Evolutionary conservation across 768 basidiomycete genomes (phyloP), one percentile per base, ranked within the genome.

Genomic region (Coprinopsis sp.): DNA sequence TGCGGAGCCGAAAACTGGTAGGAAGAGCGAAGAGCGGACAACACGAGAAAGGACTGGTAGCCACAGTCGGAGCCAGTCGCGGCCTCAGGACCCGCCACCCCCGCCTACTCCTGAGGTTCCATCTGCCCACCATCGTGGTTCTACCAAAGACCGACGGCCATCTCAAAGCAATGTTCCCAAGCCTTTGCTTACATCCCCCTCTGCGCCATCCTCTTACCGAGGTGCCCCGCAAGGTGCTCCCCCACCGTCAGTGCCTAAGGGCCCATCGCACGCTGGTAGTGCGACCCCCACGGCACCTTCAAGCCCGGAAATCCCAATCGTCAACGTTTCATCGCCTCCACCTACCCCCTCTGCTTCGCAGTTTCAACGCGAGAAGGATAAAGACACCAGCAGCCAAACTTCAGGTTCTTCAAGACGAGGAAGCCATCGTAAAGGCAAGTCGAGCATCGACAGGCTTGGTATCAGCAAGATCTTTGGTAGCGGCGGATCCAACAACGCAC

Each of bases 401-500:
- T 67, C 67, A 4, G 50, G 53, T 1, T 64, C 64, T 5, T 64
- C 64, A 14, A 53, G 36, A 29, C 63, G 59, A 46, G 71, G 76
- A 46, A 76, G 82, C 19, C 80, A 84, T 53, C 72, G 74, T 48
- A 81, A 81, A 53, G 86, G 85, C 7, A 67, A 87, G 50, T 66
- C 68, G 12, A 88, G 87, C 3, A 66, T 90, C 53, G 89, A 91
- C 69, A 85, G 84, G 62, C 79, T 91, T 54, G 85, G 83, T 8
- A 71, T 91, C 2, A 78, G 80, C 43, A 90, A 87, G 67, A 77
- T 91, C 45, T 84, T 91, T 45, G 77, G 81, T 33, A 59, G 77
- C 25, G 60, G 71, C 14, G 58, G 63, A 21, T 44, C 54, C 18
- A 64, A 63, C 37, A 47, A 64, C 6, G 66, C 70, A n/a, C 58